These are phyloP conservation scores for Isabelozyma pseudorhagii DNA, from an alignment of 805 yeast genomes.

Conservation along the genomic window DNA sequence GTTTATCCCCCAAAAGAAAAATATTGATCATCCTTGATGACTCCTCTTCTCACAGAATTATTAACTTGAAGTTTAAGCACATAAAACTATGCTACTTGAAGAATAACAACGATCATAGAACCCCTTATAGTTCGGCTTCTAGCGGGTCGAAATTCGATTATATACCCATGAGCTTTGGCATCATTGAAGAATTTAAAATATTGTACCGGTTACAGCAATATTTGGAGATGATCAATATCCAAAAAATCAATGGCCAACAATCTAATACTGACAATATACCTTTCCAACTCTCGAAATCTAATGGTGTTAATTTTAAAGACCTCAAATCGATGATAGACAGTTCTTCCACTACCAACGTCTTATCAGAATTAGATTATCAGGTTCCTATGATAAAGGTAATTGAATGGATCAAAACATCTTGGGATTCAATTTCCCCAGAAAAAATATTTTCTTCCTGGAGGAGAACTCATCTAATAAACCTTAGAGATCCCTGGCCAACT, in stretches of 20 bases:
- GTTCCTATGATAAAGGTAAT: conserved; percentile 55
- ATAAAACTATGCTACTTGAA: conserved; percentile 35
- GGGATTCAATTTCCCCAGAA: conserved; percentile 43
- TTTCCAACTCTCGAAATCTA: background rate
- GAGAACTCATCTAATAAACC: conserved; percentile 29
- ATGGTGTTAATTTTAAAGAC: background rate
- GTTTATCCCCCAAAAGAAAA: conserved; percentile 40
- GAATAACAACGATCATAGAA: conserved; percentile 35
- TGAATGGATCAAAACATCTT: conserved; percentile 55
- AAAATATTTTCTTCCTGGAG: conserved; percentile 33
- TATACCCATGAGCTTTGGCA: conserved; percentile 63
- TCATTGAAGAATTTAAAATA: conserved; percentile 58
- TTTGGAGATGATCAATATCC: conserved; percentile 39
- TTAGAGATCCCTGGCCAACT: conserved; percentile 26
- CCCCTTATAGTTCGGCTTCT: conserved; percentile 28
- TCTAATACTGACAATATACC: background rate
- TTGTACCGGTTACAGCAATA: conserved; percentile 59
- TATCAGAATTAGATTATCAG: conserved; percentile 39
- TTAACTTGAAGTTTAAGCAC: conserved; percentile 34
- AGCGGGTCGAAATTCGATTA: conserved; percentile 51
- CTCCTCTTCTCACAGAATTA: conserved; percentile 59
- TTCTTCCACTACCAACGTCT: conserved; percentile 13
- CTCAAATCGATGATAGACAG: background rate
- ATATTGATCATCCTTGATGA: conserved; percentile 59
- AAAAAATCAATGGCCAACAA: conserved; percentile 15